Evolutionary conservation across 345 rosid species (phyloP).

Genomic region (Murraya koenigii): DNA sequence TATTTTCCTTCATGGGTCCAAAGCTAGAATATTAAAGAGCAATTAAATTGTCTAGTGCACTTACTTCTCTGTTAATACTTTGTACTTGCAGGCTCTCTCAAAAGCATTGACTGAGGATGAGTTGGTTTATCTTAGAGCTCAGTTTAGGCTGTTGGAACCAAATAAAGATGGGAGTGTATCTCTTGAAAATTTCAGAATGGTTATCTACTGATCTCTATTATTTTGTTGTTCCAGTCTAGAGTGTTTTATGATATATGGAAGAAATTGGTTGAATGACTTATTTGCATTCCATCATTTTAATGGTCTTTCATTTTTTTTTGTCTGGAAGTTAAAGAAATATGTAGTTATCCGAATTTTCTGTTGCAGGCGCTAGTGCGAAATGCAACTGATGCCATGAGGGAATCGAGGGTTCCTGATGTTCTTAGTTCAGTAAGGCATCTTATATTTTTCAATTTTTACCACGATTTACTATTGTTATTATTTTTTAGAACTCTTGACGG

Average conservation of each 20-base stretch:
- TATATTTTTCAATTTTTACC: neutral
- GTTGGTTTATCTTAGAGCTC: slow-evolving; percentile 72
- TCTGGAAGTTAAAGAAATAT: neutral
- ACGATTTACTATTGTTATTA: neutral
- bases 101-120: slow-evolving; percentile 77
- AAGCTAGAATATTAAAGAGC: neutral
- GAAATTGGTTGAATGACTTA: neutral
- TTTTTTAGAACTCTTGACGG: too few species aligned
- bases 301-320: neutral
- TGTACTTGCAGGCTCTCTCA: slow-evolving; percentile 57
- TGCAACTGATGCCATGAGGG: slow-evolving; percentile 72
- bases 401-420: slow-evolving; percentile 64
- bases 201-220: slow-evolving; percentile 21
- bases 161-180: slow-evolving; percentile 67
- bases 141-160: slow-evolving; percentile 65
- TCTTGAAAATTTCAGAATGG: slow-evolving; percentile 72
- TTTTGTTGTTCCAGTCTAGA: neutral
- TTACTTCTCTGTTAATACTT: neutral
- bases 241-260: slow-evolving; percentile 5
- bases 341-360: neutral
- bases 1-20: neutral
- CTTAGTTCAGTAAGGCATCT: slow-evolving; percentile 40
- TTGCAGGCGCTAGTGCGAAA: slow-evolving; percentile 54
- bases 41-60: neutral
- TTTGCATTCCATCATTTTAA: neutral